These are phyloP conservation scores for Radiomyces spectabilis DNA, from an alignment of 192 early-diverging fungal genomes.

Conservation along the genomic window DNA sequence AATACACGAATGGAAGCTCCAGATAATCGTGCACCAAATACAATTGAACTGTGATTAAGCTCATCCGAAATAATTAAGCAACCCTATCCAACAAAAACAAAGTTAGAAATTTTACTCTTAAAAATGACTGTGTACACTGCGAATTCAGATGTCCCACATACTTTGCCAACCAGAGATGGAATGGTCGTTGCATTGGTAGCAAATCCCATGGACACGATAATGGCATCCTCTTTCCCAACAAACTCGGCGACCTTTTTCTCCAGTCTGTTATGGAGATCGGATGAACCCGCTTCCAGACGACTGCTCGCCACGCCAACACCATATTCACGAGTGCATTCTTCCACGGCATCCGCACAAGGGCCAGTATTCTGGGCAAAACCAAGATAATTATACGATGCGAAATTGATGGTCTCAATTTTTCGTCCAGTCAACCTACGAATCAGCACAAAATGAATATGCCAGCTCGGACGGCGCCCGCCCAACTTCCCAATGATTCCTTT, in stretches of 20 bases:
- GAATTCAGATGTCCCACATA: conserved; percentile 73
- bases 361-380: conserved; percentile 92
- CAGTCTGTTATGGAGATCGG: conserved; percentile 63
- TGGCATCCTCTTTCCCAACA: conserved; percentile 77
- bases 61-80: conserved; percentile 93
- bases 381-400: conserved; percentile 97
- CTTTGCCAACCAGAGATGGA: conserved; percentile 71
- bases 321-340: conserved; percentile 60
- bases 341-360: conserved; percentile 92
- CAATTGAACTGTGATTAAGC: conserved; percentile 90
- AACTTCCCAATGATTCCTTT: no score
- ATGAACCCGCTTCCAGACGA: conserved; percentile 66
- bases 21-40: conserved; percentile 89
- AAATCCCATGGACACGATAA: conserved; percentile 93
- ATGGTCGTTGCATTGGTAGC: conserved; percentile 94
- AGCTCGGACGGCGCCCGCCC: no score
- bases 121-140: conserved; percentile 88
- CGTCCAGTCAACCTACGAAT: conserved; percentile 60
- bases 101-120: conserved; percentile 84
- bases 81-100: conserved; percentile 72
- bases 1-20: conserved; percentile 89
- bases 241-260: conserved; percentile 87
- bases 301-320: conserved; percentile 65
- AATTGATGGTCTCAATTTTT: conserved; percentile 75
- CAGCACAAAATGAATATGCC: not conserved